Base-by-base conservation (phyloP, 192 early-diverging fungal genomes). In the Funneliformis mosseae region DNA sequence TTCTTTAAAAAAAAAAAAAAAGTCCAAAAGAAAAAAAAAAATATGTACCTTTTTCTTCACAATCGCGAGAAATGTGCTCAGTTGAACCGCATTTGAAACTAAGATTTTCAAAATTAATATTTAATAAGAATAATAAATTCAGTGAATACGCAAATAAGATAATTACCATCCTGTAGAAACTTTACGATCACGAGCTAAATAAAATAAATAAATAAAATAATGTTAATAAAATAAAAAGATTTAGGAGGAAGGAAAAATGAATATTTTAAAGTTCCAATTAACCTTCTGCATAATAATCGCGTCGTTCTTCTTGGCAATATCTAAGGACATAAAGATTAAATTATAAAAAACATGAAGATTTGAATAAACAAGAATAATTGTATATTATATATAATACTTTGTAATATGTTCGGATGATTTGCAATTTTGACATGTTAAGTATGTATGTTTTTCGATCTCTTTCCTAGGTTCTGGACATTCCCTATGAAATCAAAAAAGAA, bases 351-450 rank as follows among this genome's bases (percentile, higher is more conserved):
- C 23, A 27, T 6, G 14, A 25, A 27, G 42, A 73, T 43, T 27
- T 14, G 18, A 14, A 27, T 46, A 23, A 21, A 18, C 7, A 38
- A 25, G 42, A 66, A 12, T 33, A 0, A 33, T 33, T 0, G 0
- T 33, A 33, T 33, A 33, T 33, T 28, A 3, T 21, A 6, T 41
- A 33, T 59, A 48, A 28, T 74, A 74, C 73, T 74, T 74, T 5
- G 73, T 74, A 27, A 46, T 62, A 21, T 76, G 74, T 1, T 76
- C 74, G n/a, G 28, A 6, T 12, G 74, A 76, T 6, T n/a, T 38
- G 60, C 74, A 76, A 8, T 76, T 62, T 76, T 76, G 48, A 63
- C 74, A 76, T 9, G 11, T 27, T 8, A 74, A 33, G 9, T 7
- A 11, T 33, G 14, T 3, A 5, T 0, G n/a, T 9, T 62, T 59